Conservation (phyloP, 1,139 yeast species). For the Zygosaccharomyces sapae region DNA sequence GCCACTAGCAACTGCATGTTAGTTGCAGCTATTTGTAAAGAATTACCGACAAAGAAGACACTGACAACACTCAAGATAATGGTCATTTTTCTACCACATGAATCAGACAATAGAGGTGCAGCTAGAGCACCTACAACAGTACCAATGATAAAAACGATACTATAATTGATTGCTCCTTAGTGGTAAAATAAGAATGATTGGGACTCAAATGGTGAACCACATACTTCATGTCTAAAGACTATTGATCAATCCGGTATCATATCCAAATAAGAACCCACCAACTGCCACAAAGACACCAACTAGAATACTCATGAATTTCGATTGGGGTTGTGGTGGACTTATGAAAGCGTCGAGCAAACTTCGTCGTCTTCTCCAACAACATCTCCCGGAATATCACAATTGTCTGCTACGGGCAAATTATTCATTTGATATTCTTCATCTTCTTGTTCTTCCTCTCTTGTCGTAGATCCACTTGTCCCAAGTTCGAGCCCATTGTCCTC, state of each 20-base stretch:
- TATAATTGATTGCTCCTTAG: constrained; percentile 60
- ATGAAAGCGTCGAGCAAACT: constrained; percentile 18
- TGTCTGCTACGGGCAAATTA: constrained; percentile 7
- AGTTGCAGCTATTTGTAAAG: constrained; percentile 56
- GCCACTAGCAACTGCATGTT: constrained; percentile 46
- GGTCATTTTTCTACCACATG: constrained; percentile 44
- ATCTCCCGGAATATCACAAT: constrained; percentile 13
- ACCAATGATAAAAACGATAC: constrained; percentile 67
- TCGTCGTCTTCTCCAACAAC: constrained; percentile 13
- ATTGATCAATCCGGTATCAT: constrained; percentile 77
- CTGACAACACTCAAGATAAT: constrained; percentile 30
- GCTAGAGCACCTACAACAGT: constrained; percentile 70
- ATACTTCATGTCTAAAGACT: constrained; percentile 67
- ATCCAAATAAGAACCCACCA: constrained; percentile 79
- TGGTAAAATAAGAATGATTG: constrained; percentile 45
- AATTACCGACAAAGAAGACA: constrained; percentile 50
- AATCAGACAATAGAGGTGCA: constrained; percentile 68
- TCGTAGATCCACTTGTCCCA: neutral
- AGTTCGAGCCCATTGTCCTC: too few relatives aligned
- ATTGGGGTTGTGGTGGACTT: constrained; percentile 41
- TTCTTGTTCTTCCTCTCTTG: neutral
- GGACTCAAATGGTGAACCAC: constrained; percentile 60
- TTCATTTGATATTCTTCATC: constrained; percentile 11
- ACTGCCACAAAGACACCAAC: constrained; percentile 75
- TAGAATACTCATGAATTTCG: constrained; percentile 55